Conservation (phyloP, 1,284 basidiomycete species). For the Microstroma glucosiphilum region DNA sequence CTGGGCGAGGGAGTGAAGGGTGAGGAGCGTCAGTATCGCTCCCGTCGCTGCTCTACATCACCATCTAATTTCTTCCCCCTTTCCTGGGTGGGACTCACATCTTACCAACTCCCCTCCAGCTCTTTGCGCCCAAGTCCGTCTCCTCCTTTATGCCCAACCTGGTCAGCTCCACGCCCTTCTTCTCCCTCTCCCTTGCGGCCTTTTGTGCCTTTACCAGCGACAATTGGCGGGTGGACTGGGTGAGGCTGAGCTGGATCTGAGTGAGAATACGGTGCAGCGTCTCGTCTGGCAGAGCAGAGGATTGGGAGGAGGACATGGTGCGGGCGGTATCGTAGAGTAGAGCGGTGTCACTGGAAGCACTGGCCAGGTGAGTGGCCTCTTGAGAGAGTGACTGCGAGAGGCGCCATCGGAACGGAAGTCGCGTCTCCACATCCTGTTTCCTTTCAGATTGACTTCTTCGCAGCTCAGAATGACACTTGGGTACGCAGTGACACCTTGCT, state of each 20-base stretch:
- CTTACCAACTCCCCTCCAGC: conserved; percentile 5
- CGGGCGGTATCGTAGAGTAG: background rate
- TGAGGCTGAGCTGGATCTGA: conserved; percentile 2
- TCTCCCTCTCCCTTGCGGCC: background rate
- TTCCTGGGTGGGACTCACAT: conserved; percentile 9
- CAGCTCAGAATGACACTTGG: background rate
- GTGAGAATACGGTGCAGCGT: background rate
- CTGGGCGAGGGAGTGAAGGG: background rate
- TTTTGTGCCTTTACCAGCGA: background rate
- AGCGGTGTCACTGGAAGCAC: background rate
- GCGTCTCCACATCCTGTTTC: background rate
- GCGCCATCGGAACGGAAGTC: background rate
- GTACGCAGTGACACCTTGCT: background rate
- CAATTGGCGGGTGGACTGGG: background rate
- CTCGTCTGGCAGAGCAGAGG: background rate
- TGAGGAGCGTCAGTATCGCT: background rate
- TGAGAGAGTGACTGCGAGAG: background rate
- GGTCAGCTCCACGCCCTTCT: conserved; percentile 3
- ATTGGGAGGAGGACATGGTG: background rate
- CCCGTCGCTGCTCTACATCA: background rate
- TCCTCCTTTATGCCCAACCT: conserved; percentile 1
- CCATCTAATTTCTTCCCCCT: background rate
- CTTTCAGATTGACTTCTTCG: background rate
- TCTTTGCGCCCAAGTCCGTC: background rate
- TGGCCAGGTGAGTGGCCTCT: background rate